A percentile compares a stretch with the other conserved stretches of the same genome.
Evolutionary conservation across 129 eudicot genomes (phyloP).

Genomic region (Sambucus nigra): DNA sequence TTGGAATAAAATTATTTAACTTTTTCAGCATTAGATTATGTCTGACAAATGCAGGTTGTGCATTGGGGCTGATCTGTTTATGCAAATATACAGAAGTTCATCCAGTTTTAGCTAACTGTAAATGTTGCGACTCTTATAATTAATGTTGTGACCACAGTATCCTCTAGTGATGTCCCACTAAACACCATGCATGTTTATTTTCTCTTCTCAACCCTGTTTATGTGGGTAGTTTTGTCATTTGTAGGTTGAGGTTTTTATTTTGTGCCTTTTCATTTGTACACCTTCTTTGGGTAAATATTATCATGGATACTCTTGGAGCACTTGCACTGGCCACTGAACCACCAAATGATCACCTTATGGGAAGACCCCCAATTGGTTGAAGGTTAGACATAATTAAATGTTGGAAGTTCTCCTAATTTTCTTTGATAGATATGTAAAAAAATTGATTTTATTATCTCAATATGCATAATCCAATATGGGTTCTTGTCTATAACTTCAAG

Average conservation of each 20-base stretch:
- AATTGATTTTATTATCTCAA: too few relatives aligned
- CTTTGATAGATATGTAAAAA: too few relatives aligned
- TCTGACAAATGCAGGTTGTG: slow-evolving; percentile 46
- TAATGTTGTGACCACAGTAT: slow-evolving; percentile 80
- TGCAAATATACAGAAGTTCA: slow-evolving; percentile 84
- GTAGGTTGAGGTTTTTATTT: background rate
- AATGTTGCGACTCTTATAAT: slow-evolving; percentile 76
- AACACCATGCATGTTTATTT: slow-evolving; percentile 78
- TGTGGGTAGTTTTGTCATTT: background rate
- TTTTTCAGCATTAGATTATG: too few relatives aligned
- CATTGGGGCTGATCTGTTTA: slow-evolving; percentile 89
- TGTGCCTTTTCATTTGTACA: slow-evolving; percentile 16
- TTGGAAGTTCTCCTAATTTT: too few relatives aligned
- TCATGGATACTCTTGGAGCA: slow-evolving; percentile 97
- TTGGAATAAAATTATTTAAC: too few relatives aligned
- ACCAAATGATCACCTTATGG: slow-evolving; percentile 91
- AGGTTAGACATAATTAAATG: slow-evolving; percentile 35
- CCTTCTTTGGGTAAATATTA: slow-evolving; percentile 98
- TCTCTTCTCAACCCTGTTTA: background rate
- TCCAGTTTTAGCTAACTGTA: slow-evolving; percentile 88
- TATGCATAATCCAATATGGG: too few relatives aligned
- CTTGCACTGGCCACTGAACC: slow-evolving; percentile 97
- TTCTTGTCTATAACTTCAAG: too few relatives aligned
- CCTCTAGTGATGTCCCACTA: slow-evolving; percentile 83
- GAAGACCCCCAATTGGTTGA: slow-evolving; percentile 81